Conservation (phyloP, 441 rosid genomes). For the Cnidoscolus chayamansa region DNA sequence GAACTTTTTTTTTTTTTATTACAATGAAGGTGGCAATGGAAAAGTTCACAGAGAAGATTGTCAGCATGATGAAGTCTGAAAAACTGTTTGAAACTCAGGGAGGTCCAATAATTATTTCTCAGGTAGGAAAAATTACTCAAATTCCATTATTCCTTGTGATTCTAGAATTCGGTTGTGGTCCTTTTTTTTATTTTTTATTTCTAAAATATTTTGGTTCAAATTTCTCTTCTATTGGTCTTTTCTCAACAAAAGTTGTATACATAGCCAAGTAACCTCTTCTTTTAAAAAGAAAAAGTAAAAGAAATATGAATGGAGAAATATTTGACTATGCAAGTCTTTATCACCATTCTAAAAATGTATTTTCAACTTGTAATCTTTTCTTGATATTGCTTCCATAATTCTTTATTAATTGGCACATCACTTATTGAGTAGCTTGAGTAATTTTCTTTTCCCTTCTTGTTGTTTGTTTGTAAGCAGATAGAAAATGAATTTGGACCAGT, state of each 20-base stretch:
- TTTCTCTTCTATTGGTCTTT: conserved; percentile 10
- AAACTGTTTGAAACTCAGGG: conserved; percentile 81
- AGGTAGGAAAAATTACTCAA: conserved; percentile 40
- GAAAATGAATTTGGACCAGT: conserved; percentile 94
- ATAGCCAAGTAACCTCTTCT: neutral
- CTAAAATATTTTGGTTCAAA: neutral
- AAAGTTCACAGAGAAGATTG: conserved; percentile 76
- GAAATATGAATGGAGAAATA: neutral
- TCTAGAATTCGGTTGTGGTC: conserved; percentile 17
- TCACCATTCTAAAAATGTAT: conserved; percentile 10
- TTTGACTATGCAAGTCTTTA: neutral
- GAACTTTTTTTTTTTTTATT: conserved; percentile 5
- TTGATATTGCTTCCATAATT: neutral
- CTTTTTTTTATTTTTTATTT: conserved; percentile 12
- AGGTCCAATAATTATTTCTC: conserved; percentile 91
- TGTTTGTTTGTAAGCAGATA: conserved; percentile 48
- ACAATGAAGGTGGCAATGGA: conserved; percentile 52
- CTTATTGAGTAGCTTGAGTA: neutral
- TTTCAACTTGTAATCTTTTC: neutral
- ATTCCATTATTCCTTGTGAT: neutral
- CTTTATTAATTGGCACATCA: neutral
- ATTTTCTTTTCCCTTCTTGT: conserved; percentile 2
- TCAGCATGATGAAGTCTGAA: conserved; percentile 85
- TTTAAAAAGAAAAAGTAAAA: neutral
- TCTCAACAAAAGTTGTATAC: too few species aligned